A percentile compares a stretch with the other conserved stretches of the same genome.
Conservation (phyloP, 345 rosid species). For the Eucalyptus marginata region DNA sequence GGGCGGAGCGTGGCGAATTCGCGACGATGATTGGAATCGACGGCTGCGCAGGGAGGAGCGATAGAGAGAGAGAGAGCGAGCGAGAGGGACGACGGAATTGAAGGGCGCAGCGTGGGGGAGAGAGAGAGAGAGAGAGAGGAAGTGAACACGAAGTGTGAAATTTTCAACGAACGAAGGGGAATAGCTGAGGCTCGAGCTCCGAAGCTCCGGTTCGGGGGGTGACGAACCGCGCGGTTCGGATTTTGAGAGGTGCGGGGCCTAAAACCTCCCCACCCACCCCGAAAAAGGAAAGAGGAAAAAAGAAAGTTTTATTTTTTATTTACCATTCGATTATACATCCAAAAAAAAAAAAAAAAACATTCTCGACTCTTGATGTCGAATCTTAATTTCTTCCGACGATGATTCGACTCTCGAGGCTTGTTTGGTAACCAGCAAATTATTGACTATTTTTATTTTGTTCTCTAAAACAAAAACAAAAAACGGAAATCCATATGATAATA, state of each 20-base stretch:
- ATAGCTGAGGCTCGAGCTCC: background rate
- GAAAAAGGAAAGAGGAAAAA: background rate
- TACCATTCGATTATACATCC: background rate
- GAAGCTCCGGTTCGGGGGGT: background rate
- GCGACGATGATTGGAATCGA: background rate
- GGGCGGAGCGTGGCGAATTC: background rate
- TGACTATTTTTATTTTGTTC: too few relatives aligned
- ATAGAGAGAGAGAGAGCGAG: background rate
- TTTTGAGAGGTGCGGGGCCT: background rate
- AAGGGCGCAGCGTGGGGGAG: background rate
- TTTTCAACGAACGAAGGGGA: background rate
- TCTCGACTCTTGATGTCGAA: background rate
- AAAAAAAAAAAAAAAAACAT: too few relatives aligned
- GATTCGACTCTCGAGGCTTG: background rate
- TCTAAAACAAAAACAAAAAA: too few relatives aligned
- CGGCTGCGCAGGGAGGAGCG: background rate
- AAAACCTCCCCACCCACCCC: background rate
- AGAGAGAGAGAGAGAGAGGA: background rate
- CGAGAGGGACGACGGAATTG: background rate
- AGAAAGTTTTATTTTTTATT: background rate
- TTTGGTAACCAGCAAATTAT: background rate
- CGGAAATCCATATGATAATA: accelerated
- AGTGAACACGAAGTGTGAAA: background rate
- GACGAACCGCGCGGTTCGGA: background rate
- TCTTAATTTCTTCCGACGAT: background rate